These are phyloP conservation scores for Colletotrichum sp. DNA, from an alignment of 2,329 filamentous ascomycete species.

Conservation along the genomic window DNA sequence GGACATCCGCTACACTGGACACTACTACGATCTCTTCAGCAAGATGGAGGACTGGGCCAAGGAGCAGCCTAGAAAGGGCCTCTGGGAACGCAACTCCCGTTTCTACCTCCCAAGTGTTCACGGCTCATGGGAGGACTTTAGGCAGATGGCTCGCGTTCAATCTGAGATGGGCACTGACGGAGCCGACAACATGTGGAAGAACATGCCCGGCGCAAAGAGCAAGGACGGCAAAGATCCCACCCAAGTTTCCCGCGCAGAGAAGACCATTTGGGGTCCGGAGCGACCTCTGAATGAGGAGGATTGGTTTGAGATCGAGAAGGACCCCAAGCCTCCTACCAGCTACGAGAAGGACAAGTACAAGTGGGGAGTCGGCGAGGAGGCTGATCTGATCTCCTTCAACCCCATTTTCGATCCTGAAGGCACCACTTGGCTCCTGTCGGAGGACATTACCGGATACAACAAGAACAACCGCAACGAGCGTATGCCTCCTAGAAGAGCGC, in stretches of 20 bases:
- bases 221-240: constrained; percentile 27
- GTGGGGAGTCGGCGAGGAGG: constrained; percentile 91
- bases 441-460: constrained; percentile 88
- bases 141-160: constrained; percentile 76
- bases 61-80: constrained; percentile 76
- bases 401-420: constrained; percentile 90
- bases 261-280: constrained; percentile 83
- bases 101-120: constrained; percentile 82
- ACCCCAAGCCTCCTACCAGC: constrained; percentile 72
- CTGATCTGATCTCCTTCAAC: constrained; percentile 90
- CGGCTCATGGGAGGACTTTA: constrained; percentile 81
- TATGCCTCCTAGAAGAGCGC: constrained; percentile 73
- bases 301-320: constrained; percentile 75
- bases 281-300: constrained; percentile 72
- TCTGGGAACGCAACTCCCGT: constrained; percentile 81
- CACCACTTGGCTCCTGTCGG: constrained; percentile 81
- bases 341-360: constrained; percentile 81
- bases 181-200: constrained; percentile 71
- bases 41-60: constrained; percentile 73
- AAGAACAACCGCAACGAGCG: constrained; percentile 60
- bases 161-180: constrained; percentile 71
- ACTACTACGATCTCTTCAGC: constrained; percentile 79
- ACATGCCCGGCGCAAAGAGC: constrained; percentile 46
- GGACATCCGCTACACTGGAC: constrained; percentile 88
- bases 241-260: constrained; percentile 48